Conservation (phyloP, 2,329 filamentous ascomycete species). For the Colletotrichum sp. region DNA sequence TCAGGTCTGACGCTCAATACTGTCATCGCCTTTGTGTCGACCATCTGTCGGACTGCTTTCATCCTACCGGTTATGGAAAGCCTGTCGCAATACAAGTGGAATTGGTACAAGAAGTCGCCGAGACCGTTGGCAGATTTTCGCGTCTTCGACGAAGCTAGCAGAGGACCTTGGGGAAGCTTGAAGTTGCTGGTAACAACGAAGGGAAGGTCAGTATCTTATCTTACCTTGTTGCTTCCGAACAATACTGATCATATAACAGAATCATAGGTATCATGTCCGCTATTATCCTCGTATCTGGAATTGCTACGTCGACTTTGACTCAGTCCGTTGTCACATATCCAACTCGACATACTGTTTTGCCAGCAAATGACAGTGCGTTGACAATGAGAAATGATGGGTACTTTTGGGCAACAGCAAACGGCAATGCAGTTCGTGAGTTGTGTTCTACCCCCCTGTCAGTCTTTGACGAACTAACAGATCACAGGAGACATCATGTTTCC, state of each 20-base stretch:
- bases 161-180: slow-evolving; percentile 23
- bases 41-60: slow-evolving; percentile 25
- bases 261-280: slow-evolving; percentile 1
- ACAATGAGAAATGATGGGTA: neutral
- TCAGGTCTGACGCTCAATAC: slow-evolving; percentile 32
- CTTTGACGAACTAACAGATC: neutral
- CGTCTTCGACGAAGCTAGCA: slow-evolving; percentile 21
- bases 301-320: slow-evolving; percentile 20
- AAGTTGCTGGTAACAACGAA: slow-evolving; percentile 1
- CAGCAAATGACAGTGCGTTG: neutral
- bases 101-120: slow-evolving; percentile 14
- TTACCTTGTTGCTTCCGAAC: neutral
- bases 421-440: neutral
- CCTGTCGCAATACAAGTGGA: slow-evolving; percentile 26
- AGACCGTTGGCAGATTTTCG: slow-evolving; percentile 19
- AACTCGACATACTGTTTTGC: neutral
- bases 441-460: neutral
- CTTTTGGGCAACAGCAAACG: neutral
- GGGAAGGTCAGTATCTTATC: neutral
- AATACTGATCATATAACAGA: neutral
- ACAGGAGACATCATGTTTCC: neutral
- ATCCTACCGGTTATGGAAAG: slow-evolving; percentile 28
- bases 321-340: slow-evolving; percentile 18
- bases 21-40: slow-evolving; percentile 29
- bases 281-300: slow-evolving; percentile 10